Percentiles rank a stretch among this genome's conserved stretches.
Evolutionary conservation across 2,329 filamentous ascomycete genomes (phyloP).

Genomic region (Westerdykella sp.): DNA sequence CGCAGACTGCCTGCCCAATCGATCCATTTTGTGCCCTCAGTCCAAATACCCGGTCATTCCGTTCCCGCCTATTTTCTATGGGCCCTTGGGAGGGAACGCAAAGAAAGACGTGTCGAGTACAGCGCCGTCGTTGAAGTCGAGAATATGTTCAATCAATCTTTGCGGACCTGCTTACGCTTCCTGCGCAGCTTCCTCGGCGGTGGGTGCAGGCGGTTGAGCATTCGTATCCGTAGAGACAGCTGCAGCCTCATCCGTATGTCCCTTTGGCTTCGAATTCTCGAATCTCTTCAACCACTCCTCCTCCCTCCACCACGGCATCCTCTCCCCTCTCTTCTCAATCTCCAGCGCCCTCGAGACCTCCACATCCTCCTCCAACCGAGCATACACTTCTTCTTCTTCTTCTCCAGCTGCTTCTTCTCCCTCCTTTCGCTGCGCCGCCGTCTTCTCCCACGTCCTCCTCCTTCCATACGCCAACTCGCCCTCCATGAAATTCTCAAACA

Average conservation of each 20-base stretch:
- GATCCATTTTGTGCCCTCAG: no score
- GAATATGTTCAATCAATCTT: no score
- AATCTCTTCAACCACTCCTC: constrained; percentile 12
- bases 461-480: constrained; percentile 49
- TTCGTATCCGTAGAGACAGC: not conserved
- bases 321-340: constrained; percentile 18
- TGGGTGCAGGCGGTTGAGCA: constrained; percentile 3
- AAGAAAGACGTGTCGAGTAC: no score
- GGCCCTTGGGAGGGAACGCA: no score
- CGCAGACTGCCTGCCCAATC: no score
- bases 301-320: constrained; percentile 33
- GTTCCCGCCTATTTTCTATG: no score
- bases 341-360: constrained; percentile 26
- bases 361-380: constrained; percentile 35
- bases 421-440: constrained; percentile 27
- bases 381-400: constrained; percentile 22
- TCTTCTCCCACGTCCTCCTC: constrained; percentile 29
- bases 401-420: constrained; percentile 19
- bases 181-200: not conserved
- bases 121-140: no score
- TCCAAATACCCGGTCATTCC: no score
- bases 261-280: not conserved
- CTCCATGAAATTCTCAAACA: constrained; percentile 71
- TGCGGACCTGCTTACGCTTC: not conserved
- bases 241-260: constrained; percentile 2